Base-by-base conservation (phyloP, 2,329 filamentous ascomycete genomes). In the Penicillium fuscoglaucum region DNA sequence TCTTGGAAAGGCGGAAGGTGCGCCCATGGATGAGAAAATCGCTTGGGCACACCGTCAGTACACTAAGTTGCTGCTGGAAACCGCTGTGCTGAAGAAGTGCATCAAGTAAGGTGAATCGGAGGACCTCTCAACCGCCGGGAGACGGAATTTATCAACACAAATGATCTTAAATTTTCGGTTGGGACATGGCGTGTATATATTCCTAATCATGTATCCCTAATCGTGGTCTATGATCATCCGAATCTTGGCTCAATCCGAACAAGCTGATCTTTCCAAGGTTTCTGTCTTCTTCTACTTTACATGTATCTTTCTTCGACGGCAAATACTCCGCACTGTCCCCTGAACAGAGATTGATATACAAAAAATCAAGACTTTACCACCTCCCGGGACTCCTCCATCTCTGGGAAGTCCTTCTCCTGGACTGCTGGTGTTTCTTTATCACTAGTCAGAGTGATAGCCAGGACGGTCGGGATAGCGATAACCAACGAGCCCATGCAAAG, bases 11-110 rank as follows among this genome's bases (percentile, higher is more conserved):
- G 73, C 73, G 0, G 71, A 74, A 31, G 68, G 66, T 1, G 62
- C 66, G 21, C 80, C 82, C 0, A 81, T 84, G 79, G 76, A 78
- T 12, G 57, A 69, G 1, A 70, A 76, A 63, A 76, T 82, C 17
- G 76, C 78, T 51, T 84, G 80, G 76, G 62, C 80, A 65, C 83
- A 86, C 71, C 73, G 78, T 64, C 75, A 82, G 71, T 85, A 86
- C 67, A 80, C 81, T 19, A 85, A 85, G 72, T 63, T 85, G 43
- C 78, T 75, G 75, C 80, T 84, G 78, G 83, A 85, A 76, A 83
- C 77, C 48, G 82, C 80, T 1, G 63, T 83, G 9, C 55, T 67
- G 47, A 68, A 68, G 59, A 68, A 59, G 12, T 66, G 63, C 31
- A 41, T 66, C 13, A 43, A 31, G 28, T 64, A 50, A 58, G 21